phyloP scores from a whole-genome alignment of 225 moss, liverwort and hornwort genomes.

The Physcomitrellopsis africana region DNA sequence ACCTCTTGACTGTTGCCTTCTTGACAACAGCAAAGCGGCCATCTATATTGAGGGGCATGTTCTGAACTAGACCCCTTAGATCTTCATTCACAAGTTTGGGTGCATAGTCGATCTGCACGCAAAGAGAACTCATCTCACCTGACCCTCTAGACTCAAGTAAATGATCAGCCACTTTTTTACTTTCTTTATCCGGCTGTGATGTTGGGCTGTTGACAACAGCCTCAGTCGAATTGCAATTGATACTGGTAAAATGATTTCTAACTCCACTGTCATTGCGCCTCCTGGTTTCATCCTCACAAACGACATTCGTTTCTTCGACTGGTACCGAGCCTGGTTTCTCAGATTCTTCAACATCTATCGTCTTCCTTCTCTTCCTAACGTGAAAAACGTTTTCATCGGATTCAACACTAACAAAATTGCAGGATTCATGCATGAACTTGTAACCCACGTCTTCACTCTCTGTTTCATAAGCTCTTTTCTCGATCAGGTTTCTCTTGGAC shows the following conservation, averaged over 20 bases:
- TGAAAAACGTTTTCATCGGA: slow-evolving; percentile 36
- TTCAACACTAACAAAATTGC: slow-evolving; percentile 36
- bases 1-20: slow-evolving; percentile 38
- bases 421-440: slow-evolving; percentile 24
- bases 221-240: slow-evolving; percentile 27
- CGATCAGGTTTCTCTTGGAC: slow-evolving; percentile 29
- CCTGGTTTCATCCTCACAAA: slow-evolving; percentile 8
- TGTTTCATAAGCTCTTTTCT: slow-evolving; percentile 16
- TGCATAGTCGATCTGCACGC: slow-evolving; percentile 9
- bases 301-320: slow-evolving; percentile 14
- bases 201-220: slow-evolving; percentile 17
- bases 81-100: slow-evolving; percentile 22
- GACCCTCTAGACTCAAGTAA: slow-evolving; percentile 4
- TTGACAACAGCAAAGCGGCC: slow-evolving; percentile 25
- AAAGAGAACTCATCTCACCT: slow-evolving; percentile 18
- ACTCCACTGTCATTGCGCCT: slow-evolving; percentile 20
- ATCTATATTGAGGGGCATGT: slow-evolving; percentile 15
- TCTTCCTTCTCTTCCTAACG: slow-evolving; percentile 37
- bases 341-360: slow-evolving; percentile 25
- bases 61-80: slow-evolving; percentile 14
- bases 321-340: slow-evolving; percentile 19
- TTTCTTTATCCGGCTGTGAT: slow-evolving; percentile 18
- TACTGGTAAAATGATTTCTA: slow-evolving; percentile 16
- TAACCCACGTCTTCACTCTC: slow-evolving; percentile 22
- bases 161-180: slow-evolving; percentile 13